These are phyloP conservation scores for Cladophialophora yegresii DNA, from an alignment of 2,329 filamentous ascomycete species.

Conservation along the genomic window DNA sequence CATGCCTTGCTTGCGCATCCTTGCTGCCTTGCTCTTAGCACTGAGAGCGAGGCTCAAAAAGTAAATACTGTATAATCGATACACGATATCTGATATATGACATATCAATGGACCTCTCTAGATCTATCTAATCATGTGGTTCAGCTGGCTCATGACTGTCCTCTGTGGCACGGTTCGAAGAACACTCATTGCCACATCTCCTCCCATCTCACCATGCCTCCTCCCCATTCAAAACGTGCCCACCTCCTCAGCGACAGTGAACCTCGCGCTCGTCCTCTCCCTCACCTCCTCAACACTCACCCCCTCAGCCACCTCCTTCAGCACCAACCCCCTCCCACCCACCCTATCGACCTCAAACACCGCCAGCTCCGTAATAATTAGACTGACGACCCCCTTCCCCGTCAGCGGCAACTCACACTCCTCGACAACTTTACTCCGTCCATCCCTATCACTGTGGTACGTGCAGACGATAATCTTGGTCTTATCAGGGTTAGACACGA, in stretches of 20 bases:
- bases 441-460: constrained; percentile 69
- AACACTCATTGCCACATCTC: neutral
- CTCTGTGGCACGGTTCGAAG: neutral
- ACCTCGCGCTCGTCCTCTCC: constrained; percentile 69
- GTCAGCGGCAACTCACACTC: constrained; percentile 66
- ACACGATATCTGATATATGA: neutral
- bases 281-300: constrained; percentile 68
- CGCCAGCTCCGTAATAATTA: constrained; percentile 71
- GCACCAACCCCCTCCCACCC: constrained; percentile 61
- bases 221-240: constrained; percentile 50
- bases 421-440: constrained; percentile 66
- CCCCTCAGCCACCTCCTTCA: constrained; percentile 72
- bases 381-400: constrained; percentile 66
- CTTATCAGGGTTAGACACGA: constrained; percentile 69
- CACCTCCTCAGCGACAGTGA: constrained; percentile 62
- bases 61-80: neutral
- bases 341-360: constrained; percentile 75
- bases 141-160: neutral
- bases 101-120: neutral
- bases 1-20: neutral
- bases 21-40: neutral
- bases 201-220: neutral
- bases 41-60: neutral
- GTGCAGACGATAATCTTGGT: constrained; percentile 73
- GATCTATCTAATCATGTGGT: neutral